phyloP scores from a whole-genome alignment of 2,329 filamentous ascomycete species.

The Apiospora arundinis region DNA sequence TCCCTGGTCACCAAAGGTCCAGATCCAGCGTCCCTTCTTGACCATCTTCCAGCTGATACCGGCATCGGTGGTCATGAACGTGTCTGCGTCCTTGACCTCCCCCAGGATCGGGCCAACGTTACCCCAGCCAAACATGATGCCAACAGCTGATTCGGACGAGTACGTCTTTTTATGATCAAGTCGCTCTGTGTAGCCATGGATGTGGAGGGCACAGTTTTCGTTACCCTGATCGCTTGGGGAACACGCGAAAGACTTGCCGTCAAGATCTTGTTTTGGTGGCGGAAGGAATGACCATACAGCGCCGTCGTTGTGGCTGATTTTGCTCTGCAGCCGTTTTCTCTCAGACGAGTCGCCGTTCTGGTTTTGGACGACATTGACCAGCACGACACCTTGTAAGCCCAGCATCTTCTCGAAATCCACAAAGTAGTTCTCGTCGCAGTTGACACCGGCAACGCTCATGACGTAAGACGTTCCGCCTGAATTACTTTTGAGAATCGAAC shows the following conservation, averaged over 20 bases:
- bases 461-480: slow-evolving; percentile 97
- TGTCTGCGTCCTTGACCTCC: slow-evolving; percentile 75
- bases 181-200: slow-evolving; percentile 96
- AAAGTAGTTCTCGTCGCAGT: slow-evolving; percentile 76
- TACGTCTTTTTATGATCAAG: slow-evolving; percentile 82
- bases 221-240: slow-evolving; percentile 57
- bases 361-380: slow-evolving; percentile 88
- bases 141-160: slow-evolving; percentile 86
- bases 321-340: slow-evolving; percentile 82
- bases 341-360: slow-evolving; percentile 63
- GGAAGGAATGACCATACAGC: slow-evolving; percentile 81
- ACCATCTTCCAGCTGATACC: slow-evolving; percentile 86
- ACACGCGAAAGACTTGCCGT: slow-evolving; percentile 77
- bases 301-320: slow-evolving; percentile 97
- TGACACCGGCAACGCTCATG: slow-evolving; percentile 80
- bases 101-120: slow-evolving; percentile 81
- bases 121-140: slow-evolving; percentile 87
- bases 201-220: slow-evolving; percentile 81
- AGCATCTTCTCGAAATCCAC: slow-evolving; percentile 98
- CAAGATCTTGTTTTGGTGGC: slow-evolving; percentile 73
- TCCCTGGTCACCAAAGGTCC: slow-evolving; percentile 95
- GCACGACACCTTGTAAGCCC: slow-evolving; percentile 85
- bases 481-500: slow-evolving; percentile 95
- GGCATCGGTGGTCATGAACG: slow-evolving; percentile 90
- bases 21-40: slow-evolving; percentile 87